These are phyloP conservation scores for Lactifluus subvellereus DNA, from an alignment of 768 basidiomycete species.

Conservation along the genomic window DNA sequence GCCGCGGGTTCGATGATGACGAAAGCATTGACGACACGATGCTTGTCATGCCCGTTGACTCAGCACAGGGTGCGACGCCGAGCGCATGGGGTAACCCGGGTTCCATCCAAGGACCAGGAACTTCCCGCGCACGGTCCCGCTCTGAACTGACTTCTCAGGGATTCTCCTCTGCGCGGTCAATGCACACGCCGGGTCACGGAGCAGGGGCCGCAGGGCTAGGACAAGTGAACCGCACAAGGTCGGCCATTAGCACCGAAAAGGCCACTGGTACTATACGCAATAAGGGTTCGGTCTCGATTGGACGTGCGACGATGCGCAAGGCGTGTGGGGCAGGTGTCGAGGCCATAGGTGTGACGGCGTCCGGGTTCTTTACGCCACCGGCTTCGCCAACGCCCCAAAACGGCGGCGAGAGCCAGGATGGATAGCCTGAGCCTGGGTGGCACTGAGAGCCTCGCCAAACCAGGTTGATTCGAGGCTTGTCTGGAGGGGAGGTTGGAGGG, in stretches of 20 bases:
- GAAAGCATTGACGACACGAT: slow-evolving; percentile 73
- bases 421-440: neutral
- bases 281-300: slow-evolving; percentile 59
- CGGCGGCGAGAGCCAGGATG: slow-evolving; percentile 3
- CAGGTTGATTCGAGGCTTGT: neutral
- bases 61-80: slow-evolving; percentile 32
- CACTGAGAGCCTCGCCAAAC: neutral
- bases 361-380: slow-evolving; percentile 59
- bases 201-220: slow-evolving; percentile 28
- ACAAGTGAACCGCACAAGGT: slow-evolving; percentile 43
- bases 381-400: slow-evolving; percentile 2
- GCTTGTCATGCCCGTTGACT: slow-evolving; percentile 67
- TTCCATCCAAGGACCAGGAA: slow-evolving; percentile 25
- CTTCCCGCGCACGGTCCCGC: slow-evolving; percentile 41
- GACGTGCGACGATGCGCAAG: slow-evolving; percentile 56
- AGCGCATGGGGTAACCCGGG: slow-evolving; percentile 34
- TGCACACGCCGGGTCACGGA: slow-evolving; percentile 33
- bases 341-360: slow-evolving; percentile 67
- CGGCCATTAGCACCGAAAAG: slow-evolving; percentile 64
- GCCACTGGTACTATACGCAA: slow-evolving; percentile 30
- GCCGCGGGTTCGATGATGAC: slow-evolving; percentile 45
- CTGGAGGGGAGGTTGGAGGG: too few relatives aligned
- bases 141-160: slow-evolving; percentile 28
- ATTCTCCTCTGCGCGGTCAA: slow-evolving; percentile 30
- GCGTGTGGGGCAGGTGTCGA: slow-evolving; percentile 68